These are phyloP conservation scores for Citrus glauca DNA, from an alignment of 345 rosid species.

Conservation along the genomic window DNA sequence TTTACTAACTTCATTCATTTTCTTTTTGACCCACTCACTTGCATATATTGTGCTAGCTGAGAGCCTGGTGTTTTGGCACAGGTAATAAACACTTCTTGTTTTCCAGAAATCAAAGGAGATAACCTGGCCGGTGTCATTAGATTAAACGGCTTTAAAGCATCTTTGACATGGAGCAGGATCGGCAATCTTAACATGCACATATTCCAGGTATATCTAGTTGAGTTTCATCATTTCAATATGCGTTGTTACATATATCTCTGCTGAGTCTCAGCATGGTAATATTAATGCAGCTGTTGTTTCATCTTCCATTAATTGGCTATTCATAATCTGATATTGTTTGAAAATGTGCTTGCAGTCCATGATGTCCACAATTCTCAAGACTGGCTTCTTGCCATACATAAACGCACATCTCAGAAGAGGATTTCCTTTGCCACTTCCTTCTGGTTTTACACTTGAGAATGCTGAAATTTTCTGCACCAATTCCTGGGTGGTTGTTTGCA, in stretches of 20 bases:
- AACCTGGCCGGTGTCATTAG: constrained; percentile 50
- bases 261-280: too few relatives aligned
- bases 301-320: not conserved
- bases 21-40: not conserved
- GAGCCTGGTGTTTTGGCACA: constrained; percentile 20
- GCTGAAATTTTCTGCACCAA: constrained; percentile 37
- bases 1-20: not conserved
- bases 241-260: too few relatives aligned
- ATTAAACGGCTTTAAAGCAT: constrained; percentile 37
- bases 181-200: constrained; percentile 48
- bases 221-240: not conserved
- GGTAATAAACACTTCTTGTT: constrained; percentile 42
- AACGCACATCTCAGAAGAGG: constrained; percentile 53
- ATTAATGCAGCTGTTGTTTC: not conserved
- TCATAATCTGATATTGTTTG: not conserved
- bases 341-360: constrained; percentile 33
- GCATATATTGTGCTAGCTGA: not conserved
- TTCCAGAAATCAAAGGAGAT: constrained; percentile 41
- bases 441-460: constrained; percentile 36
- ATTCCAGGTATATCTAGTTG: constrained; percentile 38
- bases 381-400: constrained; percentile 49
- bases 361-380: constrained; percentile 35
- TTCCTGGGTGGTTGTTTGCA: constrained; percentile 40
- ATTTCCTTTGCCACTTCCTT: constrained; percentile 52
- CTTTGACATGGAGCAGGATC: constrained; percentile 51